Evolutionary conservation across 2,329 filamentous ascomycete species (phyloP).

Genomic region (Leptosphaerulina australis): DNA sequence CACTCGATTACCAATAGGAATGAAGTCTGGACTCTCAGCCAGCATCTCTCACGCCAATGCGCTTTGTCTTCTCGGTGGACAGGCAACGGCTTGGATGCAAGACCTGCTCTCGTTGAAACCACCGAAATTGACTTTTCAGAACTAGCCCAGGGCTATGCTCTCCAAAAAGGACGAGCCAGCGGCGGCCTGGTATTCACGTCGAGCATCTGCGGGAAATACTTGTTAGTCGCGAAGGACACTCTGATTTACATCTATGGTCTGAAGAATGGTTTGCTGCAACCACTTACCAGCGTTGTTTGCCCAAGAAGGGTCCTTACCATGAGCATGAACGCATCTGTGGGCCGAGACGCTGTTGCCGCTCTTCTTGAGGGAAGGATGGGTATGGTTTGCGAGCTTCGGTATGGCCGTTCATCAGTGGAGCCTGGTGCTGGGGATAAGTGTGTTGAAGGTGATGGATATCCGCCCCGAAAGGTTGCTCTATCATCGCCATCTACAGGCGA

Average conservation of each 20-base stretch:
- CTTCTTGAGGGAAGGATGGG: conserved; percentile 66
- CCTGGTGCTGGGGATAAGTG: conserved; percentile 18
- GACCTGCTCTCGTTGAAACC: conserved; percentile 22
- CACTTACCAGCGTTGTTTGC: conserved; percentile 62
- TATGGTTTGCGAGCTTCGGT: conserved; percentile 61
- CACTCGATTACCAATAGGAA: not conserved
- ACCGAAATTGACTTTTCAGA: conserved; percentile 46
- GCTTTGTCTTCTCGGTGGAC: conserved; percentile 52
- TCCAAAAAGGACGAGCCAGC: conserved; percentile 16
- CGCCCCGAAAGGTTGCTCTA: conserved; percentile 14
- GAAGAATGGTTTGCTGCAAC: conserved; percentile 46
- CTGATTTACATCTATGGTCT: conserved; percentile 64
- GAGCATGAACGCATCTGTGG: conserved; percentile 66
- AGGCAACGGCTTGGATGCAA: conserved; percentile 39
- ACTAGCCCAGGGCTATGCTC: conserved; percentile 32
- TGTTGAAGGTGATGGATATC: conserved; percentile 17
- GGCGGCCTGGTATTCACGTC: conserved; percentile 55
- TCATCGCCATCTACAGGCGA: conserved; percentile 21
- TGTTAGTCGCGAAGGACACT: conserved; percentile 61
- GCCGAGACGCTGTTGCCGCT: conserved; percentile 62
- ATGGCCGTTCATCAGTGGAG: conserved; percentile 4
- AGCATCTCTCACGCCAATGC: conserved; percentile 57
- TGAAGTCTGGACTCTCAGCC: conserved; percentile 53
- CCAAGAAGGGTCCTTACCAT: conserved; percentile 63
- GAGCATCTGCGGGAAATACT: conserved; percentile 64